Conservation (phyloP, 768 basidiomycete genomes). For the Tylopilus sp. region DNA sequence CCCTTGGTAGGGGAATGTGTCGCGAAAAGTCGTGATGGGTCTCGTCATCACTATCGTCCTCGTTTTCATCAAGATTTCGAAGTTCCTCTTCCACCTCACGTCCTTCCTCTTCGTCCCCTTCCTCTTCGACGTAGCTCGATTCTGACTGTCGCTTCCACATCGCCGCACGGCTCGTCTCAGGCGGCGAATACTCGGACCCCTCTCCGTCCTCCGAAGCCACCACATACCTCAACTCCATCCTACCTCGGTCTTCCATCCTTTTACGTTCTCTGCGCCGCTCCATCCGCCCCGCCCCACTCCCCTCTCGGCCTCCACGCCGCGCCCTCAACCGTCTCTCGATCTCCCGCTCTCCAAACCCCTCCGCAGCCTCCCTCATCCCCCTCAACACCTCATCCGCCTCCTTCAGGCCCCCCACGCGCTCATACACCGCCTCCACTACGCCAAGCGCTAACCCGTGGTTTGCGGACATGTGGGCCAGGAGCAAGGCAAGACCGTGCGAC, state of each 20-base stretch:
- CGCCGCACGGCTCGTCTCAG: conserved; percentile 27
- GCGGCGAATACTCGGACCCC: conserved; percentile 25
- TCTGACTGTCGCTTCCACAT: conserved; percentile 21
- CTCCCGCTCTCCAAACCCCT: conserved; percentile 22
- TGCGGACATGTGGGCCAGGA: conserved; percentile 39
- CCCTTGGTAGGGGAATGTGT: neutral
- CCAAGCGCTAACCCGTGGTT: conserved; percentile 43
- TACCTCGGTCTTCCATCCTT: neutral
- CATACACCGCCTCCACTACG: conserved; percentile 40
- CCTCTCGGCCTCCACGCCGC: too few species aligned
- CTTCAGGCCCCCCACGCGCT: conserved; percentile 31
- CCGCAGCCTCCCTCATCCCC: conserved; percentile 38
- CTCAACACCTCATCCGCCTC: conserved; percentile 38
- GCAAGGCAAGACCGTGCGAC: conserved; percentile 28
- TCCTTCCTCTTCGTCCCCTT: conserved; percentile 2
- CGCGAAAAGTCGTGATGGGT: conserved; percentile 13
- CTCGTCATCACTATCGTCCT: neutral
- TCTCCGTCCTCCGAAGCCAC: conserved; percentile 11
- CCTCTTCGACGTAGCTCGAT: neutral
- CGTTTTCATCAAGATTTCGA: neutral
- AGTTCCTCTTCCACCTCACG: conserved; percentile 11
- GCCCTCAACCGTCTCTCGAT: conserved; percentile 4
- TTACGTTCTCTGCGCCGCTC: neutral
- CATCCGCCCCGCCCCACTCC: neutral
- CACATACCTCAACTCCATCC: conserved; percentile 9